Base-by-base conservation (phyloP, 108 stramenopile genomes). In the Cyclotella atomus region DNA sequence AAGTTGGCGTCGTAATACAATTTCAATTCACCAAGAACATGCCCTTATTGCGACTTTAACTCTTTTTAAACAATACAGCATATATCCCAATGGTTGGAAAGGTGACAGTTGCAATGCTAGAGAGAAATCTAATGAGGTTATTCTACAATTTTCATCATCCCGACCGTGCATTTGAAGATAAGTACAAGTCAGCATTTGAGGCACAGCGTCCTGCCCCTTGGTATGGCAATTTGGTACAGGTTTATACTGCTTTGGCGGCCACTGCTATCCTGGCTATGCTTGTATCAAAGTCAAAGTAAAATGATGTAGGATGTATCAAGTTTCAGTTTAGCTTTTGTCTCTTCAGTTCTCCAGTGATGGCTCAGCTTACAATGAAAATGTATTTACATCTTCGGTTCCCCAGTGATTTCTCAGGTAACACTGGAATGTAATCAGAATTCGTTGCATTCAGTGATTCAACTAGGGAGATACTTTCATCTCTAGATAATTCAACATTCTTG, bases 81-180 rank as follows among this genome's bases (percentile, higher is more conserved):
- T 97, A 97, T 72, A 86, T 98, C 46, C 94, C 97, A 8, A 83
- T 93, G 84, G 98, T 98, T 5, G 98, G 98, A 53, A 96, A 97
- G 70, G 98, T 98, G 2, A 65, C 38, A 74, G 73, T 93, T 23
- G 96, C 97, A 35, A 98, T 98, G 95, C 65, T 98, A 57, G 94
- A 97, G 78, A 77, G 97, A 34, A 97, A 97, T 62, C 71, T 97
- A 68, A 86, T 97, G 79, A 89, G 97, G 36, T 73, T 97, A 45
- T 95, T 91, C 71, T 90, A 92, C 74, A 94, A 97, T 72, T 97
- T 95, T 62, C 95, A 96, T 66, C 81, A 85, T 38, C 89, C 86
- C 24, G 77, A 83, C 59, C 76, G 72, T n/a, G 49, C 67, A 61
- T 68, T 59, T 33, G 68, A 75, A 35, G 72, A 68, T 34, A 79